phyloP scores from a whole-genome alignment of 2,329 filamentous ascomycete species.

The Endoconidiophora polonica region DNA sequence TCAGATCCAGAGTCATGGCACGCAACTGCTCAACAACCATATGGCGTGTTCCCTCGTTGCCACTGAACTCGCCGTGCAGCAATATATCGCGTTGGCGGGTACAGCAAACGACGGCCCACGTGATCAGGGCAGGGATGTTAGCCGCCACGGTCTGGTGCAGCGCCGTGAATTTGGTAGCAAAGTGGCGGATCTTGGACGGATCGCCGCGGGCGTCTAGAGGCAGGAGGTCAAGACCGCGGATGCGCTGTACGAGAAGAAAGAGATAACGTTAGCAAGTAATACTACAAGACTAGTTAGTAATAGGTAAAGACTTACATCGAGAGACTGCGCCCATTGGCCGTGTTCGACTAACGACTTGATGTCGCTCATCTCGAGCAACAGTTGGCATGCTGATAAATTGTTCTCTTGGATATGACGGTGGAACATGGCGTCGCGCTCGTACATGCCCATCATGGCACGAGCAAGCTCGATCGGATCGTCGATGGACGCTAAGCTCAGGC shows the following conservation, averaged over 20 bases:
- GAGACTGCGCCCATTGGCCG: conserved; percentile 37
- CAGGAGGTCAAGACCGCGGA: conserved; percentile 59
- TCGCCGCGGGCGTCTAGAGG: conserved; percentile 62
- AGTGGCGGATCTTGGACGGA: conserved; percentile 59
- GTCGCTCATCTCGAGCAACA: conserved; percentile 42
- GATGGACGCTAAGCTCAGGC: conserved; percentile 27
- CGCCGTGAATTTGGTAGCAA: conserved; percentile 63
- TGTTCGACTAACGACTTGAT: conserved; percentile 41
- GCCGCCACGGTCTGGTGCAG: conserved; percentile 68
- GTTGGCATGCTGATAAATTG: conserved; percentile 38
- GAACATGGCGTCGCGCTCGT: conserved; percentile 44
- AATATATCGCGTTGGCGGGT: conserved; percentile 60
- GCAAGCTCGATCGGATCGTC: conserved; percentile 45
- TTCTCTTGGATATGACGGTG: conserved; percentile 38
- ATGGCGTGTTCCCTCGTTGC: conserved; percentile 46
- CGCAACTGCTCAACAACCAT: conserved; percentile 54
- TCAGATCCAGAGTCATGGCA: conserved; percentile 74
- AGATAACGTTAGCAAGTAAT: conserved; percentile 1
- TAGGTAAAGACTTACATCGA: conserved; percentile 34
- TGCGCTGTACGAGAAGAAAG: conserved; percentile 34
- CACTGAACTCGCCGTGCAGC: conserved; percentile 54
- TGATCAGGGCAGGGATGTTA: conserved; percentile 77
- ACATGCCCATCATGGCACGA: conserved; percentile 45
- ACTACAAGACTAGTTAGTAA: background rate
- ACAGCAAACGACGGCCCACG: conserved; percentile 86